Percentiles rank a stretch among this genome's conserved stretches.
Evolutionary conservation across 2,329 filamentous ascomycete genomes (phyloP).

Genomic region (Colletotrichum orbiculare): DNA sequence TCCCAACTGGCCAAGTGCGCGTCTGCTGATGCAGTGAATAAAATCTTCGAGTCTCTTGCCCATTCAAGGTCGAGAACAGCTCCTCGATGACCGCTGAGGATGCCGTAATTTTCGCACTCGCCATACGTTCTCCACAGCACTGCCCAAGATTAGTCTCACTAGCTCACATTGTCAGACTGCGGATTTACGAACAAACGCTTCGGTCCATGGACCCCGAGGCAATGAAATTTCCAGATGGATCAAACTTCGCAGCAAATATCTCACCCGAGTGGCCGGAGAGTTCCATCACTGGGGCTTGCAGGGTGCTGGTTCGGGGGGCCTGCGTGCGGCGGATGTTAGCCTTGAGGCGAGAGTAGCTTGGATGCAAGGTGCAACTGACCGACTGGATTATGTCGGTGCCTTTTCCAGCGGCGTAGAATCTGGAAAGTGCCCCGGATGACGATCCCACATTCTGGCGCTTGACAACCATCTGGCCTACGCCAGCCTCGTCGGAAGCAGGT

Average conservation of each 20-base stretch:
- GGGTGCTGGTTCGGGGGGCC: constrained; percentile 81
- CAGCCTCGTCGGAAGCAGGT: constrained; percentile 85
- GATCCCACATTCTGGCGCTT: constrained; percentile 83
- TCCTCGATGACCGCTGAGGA: constrained; percentile 88
- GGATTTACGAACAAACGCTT: constrained; percentile 73
- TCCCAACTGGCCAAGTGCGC: constrained; percentile 96
- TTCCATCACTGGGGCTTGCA: constrained; percentile 95
- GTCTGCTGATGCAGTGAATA: constrained; percentile 95
- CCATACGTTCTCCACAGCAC: constrained; percentile 95
- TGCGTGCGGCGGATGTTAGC: constrained; percentile 49
- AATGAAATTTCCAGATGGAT: constrained; percentile 87
- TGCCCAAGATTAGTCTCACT: constrained; percentile 49
- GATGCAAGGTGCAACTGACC: constrained; percentile 49
- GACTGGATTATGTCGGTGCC: constrained; percentile 61
- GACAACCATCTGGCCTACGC: constrained; percentile 82
- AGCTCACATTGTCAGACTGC: constrained; percentile 46
- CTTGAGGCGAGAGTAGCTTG: constrained; percentile 20
- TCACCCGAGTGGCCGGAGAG: constrained; percentile 85
- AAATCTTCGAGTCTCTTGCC: constrained; percentile 91
- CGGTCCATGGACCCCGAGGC: constrained; percentile 97
- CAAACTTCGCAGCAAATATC: constrained; percentile 90
- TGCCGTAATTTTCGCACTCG: constrained; percentile 93
- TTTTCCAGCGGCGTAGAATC: constrained; percentile 60
- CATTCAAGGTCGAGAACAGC: constrained; percentile 94
- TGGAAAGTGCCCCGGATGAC: constrained; percentile 59